Evolutionary conservation across 1,284 basidiomycete genomes (phyloP).

Genomic region (Cyathus pygmaeus): DNA sequence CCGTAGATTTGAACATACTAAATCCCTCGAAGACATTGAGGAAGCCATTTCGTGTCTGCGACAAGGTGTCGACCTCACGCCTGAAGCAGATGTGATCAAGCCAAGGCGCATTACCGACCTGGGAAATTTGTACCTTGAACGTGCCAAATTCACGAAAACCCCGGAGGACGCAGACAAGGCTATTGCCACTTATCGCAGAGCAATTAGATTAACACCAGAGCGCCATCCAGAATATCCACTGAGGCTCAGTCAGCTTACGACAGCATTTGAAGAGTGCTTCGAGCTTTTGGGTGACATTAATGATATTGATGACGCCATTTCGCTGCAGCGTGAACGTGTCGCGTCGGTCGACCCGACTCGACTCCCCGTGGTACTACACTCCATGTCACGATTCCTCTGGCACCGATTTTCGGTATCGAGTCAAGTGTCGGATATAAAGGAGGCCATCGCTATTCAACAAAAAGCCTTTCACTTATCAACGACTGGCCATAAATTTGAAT

Average conservation of each 20-base stretch:
- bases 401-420: too few relatives aligned
- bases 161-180: neutral
- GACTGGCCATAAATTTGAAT: too few relatives aligned
- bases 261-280: neutral
- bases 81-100: conserved; percentile 10
- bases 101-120: conserved; percentile 12
- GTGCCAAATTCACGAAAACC: conserved; percentile 6
- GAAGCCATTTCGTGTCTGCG: conserved; percentile 9
- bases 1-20: conserved; percentile 11
- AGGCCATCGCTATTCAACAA: too few relatives aligned
- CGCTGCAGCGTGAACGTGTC: neutral
- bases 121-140: conserved; percentile 8
- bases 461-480: too few relatives aligned
- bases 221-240: neutral
- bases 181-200: conserved; percentile 3
- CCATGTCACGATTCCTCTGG: too few relatives aligned
- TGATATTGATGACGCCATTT: too few relatives aligned
- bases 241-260: neutral
- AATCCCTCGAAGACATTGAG: conserved; percentile 8
- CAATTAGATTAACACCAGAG: conserved; percentile 4
- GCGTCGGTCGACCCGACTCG: neutral
- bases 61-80: conserved; percentile 9
- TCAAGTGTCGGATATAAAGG: too few relatives aligned
- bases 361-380: too few relatives aligned
- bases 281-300: neutral